Evolutionary conservation across 345 rosid species (phyloP).

Genomic region (Rhodomyrtus tomentosa): DNA sequence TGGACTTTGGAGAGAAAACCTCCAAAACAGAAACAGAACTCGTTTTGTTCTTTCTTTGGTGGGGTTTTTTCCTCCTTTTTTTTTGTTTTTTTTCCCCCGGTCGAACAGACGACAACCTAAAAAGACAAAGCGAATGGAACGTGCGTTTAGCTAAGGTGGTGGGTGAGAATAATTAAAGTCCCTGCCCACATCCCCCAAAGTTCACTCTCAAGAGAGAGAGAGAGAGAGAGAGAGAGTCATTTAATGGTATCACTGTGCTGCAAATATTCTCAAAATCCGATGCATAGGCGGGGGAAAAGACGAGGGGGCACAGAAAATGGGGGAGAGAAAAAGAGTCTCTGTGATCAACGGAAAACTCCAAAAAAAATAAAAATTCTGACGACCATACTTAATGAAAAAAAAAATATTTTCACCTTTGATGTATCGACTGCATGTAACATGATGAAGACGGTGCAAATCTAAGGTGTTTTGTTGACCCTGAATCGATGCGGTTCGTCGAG

Average conservation of each 20-base stretch:
- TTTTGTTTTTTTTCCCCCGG: no score
- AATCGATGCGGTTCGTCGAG: not conserved
- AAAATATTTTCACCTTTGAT: not conserved
- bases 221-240: constrained; percentile 17
- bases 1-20: not conserved
- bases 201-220: constrained; percentile 8
- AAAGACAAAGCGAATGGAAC: not conserved
- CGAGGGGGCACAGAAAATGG: constrained; percentile 5
- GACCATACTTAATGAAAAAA: not conserved
- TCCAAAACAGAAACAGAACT: not conserved
- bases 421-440: not conserved
- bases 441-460: not conserved
- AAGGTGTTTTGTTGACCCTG: not conserved
- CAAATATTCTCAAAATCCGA: constrained; percentile 16
- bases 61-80: fast-evolving
- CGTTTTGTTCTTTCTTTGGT: not conserved
- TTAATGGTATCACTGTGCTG: constrained; percentile 7
- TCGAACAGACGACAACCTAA: not conserved
- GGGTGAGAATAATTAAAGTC: not conserved
- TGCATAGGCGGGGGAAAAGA: not conserved
- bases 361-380: not conserved
- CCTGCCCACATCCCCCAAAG: not conserved
- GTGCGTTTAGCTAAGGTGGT: not conserved
- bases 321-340: not conserved
- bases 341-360: not conserved